Percentiles rank a stretch among this genome's conserved stretches.
These are phyloP conservation scores for Wickerhamomyces tratensis DNA, from an alignment of 805 yeast genomes.

Conservation along the genomic window DNA sequence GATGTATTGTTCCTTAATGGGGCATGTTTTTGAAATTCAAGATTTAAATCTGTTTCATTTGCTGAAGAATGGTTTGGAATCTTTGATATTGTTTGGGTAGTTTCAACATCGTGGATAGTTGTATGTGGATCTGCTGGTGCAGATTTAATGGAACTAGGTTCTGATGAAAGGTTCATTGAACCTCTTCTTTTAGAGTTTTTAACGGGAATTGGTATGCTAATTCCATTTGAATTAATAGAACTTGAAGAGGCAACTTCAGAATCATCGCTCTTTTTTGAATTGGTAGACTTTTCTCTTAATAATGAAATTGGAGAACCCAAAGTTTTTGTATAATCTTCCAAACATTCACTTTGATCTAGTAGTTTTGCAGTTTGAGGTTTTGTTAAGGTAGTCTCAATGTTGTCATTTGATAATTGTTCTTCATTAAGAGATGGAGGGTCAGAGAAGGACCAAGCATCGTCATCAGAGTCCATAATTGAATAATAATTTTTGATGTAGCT, in stretches of 20 bases:
- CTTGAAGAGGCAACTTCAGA: conserved; percentile 2
- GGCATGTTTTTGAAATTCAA: conserved; percentile 6
- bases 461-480: neutral
- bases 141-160: conserved; percentile 21
- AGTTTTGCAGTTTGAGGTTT: neutral
- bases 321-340: neutral
- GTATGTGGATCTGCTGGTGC: conserved; percentile 44
- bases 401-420: neutral
- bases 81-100: conserved; percentile 5
- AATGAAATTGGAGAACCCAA: neutral
- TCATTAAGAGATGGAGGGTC: neutral
- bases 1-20: neutral
- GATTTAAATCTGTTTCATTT: conserved; percentile 6
- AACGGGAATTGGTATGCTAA: conserved; percentile 2
- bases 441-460: conserved; percentile 1
- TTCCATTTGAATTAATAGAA: neutral
- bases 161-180: neutral
- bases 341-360: neutral
- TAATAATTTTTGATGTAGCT: too few species aligned
- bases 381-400: neutral
- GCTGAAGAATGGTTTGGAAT: conserved; percentile 12
- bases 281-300: neutral
- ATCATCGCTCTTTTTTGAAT: neutral
- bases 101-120: conserved; percentile 39
- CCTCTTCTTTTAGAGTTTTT: neutral